phyloP scores from a whole-genome alignment of 1,139 yeast species.

The Yamadazyma triangularis region DNA sequence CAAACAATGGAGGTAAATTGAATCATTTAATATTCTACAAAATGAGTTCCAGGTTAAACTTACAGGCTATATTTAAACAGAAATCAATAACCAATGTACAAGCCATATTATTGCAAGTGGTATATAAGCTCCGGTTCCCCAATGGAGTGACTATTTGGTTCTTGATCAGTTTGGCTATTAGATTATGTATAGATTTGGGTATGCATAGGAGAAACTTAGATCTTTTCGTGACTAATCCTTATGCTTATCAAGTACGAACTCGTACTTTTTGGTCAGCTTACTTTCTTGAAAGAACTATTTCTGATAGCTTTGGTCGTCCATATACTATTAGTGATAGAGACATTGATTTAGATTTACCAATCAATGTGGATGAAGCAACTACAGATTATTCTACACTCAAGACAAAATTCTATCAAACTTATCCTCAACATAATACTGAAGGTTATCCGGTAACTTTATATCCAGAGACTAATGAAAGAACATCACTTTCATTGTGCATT shows the following conservation, averaged over 20 bases:
- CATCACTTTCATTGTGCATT: conserved; percentile 6
- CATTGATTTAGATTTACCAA: conserved; percentile 8
- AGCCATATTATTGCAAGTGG: conserved; percentile 6
- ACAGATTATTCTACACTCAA: conserved; percentile 4
- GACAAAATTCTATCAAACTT: conserved; percentile 5
- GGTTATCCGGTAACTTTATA: background rate
- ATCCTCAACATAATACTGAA: conserved; percentile 6
- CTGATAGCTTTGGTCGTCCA: conserved; percentile 8
- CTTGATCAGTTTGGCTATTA: conserved; percentile 7
- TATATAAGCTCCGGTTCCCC: conserved; percentile 8
- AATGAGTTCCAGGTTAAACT: conserved; percentile 3
- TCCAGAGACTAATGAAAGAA: conserved; percentile 1
- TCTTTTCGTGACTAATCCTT: conserved; percentile 4
- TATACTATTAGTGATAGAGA: conserved; percentile 8
- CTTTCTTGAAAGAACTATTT: conserved; percentile 7
- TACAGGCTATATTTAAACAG: conserved; percentile 1
- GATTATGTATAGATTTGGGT: conserved; percentile 9
- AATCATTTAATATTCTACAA: conserved; percentile 6
- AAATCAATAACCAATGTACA: conserved; percentile 4
- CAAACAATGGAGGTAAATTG: background rate
- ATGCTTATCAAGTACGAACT: conserved; percentile 4
- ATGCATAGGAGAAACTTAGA: conserved; percentile 7
- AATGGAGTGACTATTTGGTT: conserved; percentile 9
- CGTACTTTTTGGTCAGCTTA: conserved; percentile 8
- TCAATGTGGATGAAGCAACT: conserved; percentile 7